A percentile compares a stretch with the other conserved stretches of the same genome.
These are phyloP conservation scores for Dentipellis fragilis DNA, from an alignment of 768 basidiomycete species.

Conservation along the genomic window DNA sequence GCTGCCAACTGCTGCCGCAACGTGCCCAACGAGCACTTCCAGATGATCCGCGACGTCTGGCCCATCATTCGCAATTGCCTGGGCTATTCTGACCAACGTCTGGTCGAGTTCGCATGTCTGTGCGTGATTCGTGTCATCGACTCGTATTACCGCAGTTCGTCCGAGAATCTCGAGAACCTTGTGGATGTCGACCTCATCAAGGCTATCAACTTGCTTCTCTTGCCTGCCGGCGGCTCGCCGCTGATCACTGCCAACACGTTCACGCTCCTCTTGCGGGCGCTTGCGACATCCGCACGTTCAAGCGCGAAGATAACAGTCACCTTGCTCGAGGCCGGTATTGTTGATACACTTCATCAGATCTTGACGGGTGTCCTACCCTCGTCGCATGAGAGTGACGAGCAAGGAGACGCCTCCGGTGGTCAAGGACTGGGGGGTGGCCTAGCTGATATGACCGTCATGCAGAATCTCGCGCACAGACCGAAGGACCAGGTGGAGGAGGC, in stretches of 20 bases:
- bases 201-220: constrained; percentile 76
- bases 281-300: constrained; percentile 81
- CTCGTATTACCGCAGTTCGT: constrained; percentile 76
- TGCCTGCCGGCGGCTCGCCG: constrained; percentile 81
- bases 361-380: constrained; percentile 90
- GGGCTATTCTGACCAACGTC: constrained; percentile 84
- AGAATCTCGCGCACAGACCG: constrained; percentile 90
- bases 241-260: constrained; percentile 81
- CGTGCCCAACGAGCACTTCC: constrained; percentile 79
- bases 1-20: constrained; percentile 96
- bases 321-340: constrained; percentile 86
- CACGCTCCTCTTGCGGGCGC: constrained; percentile 74
- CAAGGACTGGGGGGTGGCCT: constrained; percentile 83
- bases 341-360: constrained; percentile 88
- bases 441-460: constrained; percentile 96
- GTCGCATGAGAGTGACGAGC: constrained; percentile 41
- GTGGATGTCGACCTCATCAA: constrained; percentile 71
- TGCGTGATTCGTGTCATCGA: constrained; percentile 93
- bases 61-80: constrained; percentile 90
- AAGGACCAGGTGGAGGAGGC: constrained; percentile 98
- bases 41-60: constrained; percentile 84
- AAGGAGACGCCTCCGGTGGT: constrained; percentile 49
- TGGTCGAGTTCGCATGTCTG: constrained; percentile 95
- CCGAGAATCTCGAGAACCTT: constrained; percentile 79
- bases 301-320: constrained; percentile 83